Percentiles rank a stretch among this genome's conserved stretches.
Conservation (phyloP, 2,329 filamentous ascomycete species). For the Phyllachora maydis region DNA sequence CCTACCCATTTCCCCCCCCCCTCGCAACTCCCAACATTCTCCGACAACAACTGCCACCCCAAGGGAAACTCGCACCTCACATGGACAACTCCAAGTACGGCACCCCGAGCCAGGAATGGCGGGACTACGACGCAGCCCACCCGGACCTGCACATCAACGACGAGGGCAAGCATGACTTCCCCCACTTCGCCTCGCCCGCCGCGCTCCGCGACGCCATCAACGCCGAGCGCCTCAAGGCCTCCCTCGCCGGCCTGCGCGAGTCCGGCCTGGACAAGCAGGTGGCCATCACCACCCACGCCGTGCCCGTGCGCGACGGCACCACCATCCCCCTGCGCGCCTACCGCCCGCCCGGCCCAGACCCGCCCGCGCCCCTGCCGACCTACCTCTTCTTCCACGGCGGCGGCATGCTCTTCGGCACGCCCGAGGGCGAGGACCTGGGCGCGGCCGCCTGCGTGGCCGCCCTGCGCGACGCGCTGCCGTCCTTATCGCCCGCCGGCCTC, state of each 20-base stretch:
- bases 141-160: slow-evolving; percentile 1
- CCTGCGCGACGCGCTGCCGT: too few species aligned
- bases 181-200: too few species aligned
- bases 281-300: slow-evolving; percentile 1
- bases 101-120: slow-evolving; percentile 3
- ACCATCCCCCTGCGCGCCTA: slow-evolving; percentile 4
- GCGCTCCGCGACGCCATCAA: slow-evolving; percentile 1
- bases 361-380: slow-evolving; percentile 1
- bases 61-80: too few species aligned
- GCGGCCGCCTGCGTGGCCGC: slow-evolving; percentile 22
- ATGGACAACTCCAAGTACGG: slow-evolving; percentile 1
- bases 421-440: slow-evolving; percentile 23
- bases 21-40: too few species aligned
- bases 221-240: slow-evolving; percentile 1
- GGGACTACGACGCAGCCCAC: slow-evolving; percentile 3
- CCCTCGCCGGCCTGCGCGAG: neutral
- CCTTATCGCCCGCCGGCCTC: slow-evolving; percentile 12
- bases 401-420: slow-evolving; percentile 26
- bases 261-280: slow-evolving; percentile 1
- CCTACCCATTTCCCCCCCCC: too few species aligned
- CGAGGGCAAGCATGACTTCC: too few species aligned
- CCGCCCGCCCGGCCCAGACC: slow-evolving; percentile 2
- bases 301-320: slow-evolving; percentile 6
- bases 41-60: too few species aligned
- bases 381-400: slow-evolving; percentile 27